Percentiles rank a stretch among this genome's conserved stretches.
Conservation (phyloP, 495 filamentous ascomycete species). For the Chaetomium cochliodes region DNA sequence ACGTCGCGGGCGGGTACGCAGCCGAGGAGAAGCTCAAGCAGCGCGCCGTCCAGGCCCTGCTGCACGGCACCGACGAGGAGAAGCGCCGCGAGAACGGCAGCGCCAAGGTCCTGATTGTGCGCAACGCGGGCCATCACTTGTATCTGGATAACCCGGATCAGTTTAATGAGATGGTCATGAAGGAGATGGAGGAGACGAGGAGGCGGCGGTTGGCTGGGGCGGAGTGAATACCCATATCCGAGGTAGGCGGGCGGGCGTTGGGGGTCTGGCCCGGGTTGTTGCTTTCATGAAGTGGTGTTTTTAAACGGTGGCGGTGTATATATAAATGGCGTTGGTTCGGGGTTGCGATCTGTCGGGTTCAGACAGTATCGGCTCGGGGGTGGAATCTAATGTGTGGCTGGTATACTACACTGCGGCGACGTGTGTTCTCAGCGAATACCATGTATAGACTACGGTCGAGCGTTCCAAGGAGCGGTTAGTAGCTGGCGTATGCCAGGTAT, state of each 20-base stretch:
- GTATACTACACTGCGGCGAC: conserved; percentile 1
- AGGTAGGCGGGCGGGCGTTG: neutral
- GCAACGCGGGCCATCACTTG: conserved; percentile 84
- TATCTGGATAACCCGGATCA: conserved; percentile 89
- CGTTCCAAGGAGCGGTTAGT: neutral
- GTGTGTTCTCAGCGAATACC: neutral
- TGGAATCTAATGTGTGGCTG: neutral
- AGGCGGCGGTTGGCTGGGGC: neutral
- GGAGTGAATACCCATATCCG: no score
- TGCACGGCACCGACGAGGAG: conserved; percentile 64
- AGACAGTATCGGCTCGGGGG: neutral
- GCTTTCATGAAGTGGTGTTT: neutral
- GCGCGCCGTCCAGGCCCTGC: conserved; percentile 57
- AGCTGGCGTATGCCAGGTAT: neutral
- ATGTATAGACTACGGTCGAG: neutral
- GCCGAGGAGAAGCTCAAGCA: conserved; percentile 77
- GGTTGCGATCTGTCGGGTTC: neutral
- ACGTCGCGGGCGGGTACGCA: conserved; percentile 78
- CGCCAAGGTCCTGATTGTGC: conserved; percentile 81
- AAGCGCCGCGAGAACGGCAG: conserved; percentile 68
- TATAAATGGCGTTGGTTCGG: neutral
- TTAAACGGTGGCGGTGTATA: neutral
- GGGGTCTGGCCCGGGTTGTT: no score
- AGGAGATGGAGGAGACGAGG: conserved; percentile 73
- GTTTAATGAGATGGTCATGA: conserved; percentile 74